Evolutionary conservation across 1,284 basidiomycete genomes (phyloP).

Genomic region (Schizophyllum amplum): DNA sequence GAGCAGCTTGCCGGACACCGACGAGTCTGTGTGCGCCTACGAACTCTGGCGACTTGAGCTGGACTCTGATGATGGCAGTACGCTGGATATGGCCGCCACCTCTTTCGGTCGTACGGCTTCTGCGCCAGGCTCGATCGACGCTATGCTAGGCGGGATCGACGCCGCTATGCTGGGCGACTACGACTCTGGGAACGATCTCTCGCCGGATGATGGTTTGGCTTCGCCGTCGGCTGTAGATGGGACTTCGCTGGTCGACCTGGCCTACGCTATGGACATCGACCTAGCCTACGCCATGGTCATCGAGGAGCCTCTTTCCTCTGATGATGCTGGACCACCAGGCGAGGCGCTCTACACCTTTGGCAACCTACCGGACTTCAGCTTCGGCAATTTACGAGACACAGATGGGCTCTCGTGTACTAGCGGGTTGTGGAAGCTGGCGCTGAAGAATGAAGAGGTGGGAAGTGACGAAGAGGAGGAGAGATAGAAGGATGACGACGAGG

Average conservation of each 20-base stretch:
- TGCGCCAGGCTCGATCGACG: no score
- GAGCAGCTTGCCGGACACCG: background rate
- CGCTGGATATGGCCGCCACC: no score
- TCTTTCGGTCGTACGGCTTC: no score
- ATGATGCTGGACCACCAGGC: background rate
- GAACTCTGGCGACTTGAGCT: background rate
- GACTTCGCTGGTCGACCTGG: no score
- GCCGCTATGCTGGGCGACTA: no score
- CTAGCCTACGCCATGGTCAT: background rate
- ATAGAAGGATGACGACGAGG: background rate
- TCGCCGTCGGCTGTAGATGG: no score
- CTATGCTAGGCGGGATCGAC: no score
- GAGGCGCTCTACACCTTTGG: no score
- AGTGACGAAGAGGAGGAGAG: background rate
- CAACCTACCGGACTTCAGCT: no score
- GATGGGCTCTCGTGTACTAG: background rate
- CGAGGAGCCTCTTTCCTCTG: background rate
- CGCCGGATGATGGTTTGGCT: no score
- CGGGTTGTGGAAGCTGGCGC: background rate
- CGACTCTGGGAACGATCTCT: no score
- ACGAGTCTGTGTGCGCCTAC: background rate
- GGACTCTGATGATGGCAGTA: background rate
- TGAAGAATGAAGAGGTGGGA: background rate
- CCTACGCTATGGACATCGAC: no score
- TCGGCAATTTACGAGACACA: background rate